phyloP scores from a whole-genome alignment of 257 asterid genomes.

The Mitragyna speciosa region DNA sequence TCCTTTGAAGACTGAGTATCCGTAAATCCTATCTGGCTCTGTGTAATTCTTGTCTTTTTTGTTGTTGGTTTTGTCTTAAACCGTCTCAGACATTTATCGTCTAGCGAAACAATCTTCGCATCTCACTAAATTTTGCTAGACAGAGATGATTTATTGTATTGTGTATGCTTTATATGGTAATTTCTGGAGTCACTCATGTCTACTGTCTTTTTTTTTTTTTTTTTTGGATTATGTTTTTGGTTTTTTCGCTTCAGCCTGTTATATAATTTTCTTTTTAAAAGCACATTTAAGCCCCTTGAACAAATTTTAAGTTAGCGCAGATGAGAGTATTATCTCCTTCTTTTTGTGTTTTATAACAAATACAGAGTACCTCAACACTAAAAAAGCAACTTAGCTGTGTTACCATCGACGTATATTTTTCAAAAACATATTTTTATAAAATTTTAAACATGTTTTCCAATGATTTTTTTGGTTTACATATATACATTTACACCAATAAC shows the following conservation, averaged over 20 bases:
- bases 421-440: no score
- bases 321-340: no score
- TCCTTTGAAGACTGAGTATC: neutral
- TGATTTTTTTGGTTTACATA: no score
- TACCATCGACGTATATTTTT: no score
- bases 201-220: neutral
- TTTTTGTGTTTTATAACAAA: no score
- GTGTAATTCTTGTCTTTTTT: no score
- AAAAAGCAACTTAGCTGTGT: no score
- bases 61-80: neutral
- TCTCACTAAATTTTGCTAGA: neutral
- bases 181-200: neutral
- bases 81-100: no score
- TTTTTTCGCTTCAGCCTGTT: neutral
- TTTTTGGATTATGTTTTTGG: neutral
- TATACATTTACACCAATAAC: no score
- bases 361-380: no score
- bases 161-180: neutral
- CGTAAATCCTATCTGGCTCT: neutral
- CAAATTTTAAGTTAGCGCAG: neutral
- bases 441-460: no score
- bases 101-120: neutral
- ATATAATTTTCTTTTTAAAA: neutral
- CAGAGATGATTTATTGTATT: slow-evolving; percentile 3
- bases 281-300: no score